Evolutionary conservation across 108 stramenopile genomes (phyloP), one percentile per base, ranked within the genome.

Genomic region (Ochromonas danica): DNA sequence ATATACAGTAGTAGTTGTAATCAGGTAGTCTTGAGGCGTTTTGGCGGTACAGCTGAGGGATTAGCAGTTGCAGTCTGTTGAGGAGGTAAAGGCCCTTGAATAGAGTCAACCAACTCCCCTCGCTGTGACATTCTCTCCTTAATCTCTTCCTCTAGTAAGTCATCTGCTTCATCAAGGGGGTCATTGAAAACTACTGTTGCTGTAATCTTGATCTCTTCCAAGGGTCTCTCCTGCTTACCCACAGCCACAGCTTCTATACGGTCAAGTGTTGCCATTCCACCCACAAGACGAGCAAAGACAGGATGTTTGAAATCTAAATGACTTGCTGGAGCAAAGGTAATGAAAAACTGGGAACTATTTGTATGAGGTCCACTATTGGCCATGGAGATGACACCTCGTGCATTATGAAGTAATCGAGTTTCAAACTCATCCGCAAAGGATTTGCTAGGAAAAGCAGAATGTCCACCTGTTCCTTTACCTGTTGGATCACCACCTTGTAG

Each of bases 261-360:
- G 80, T 94, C 91, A 62, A 98, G 85, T 14, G 94, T 90, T 27
- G 88, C 91, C 40, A 90, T 40, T 31, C 97, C 98, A 39, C 94
- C 84, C 1, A 96, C 88, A 0, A 99, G 93, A 63, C 85, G 80
- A 1, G 95, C 98, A 88, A 99, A 98, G 0, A 98, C 92, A 17
- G 89, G 88, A 86, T 99, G 98, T 84, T 97, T 97, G 22, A 90
- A 88, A 84, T 99, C 95, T 63, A 99, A 88, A 86, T 98, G 96
- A 17, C 85, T 79, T 71, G 90, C 90, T 14, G 89, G 80, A 61
- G 87, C 87, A 81, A 92, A 94, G 0, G 96, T 98, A 36, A 99
- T 87, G 86, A 95, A 99, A 81, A 99, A 99, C 88, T 99, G 99
- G 71, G 79, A 81, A 0, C 84, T 79, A 80, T 95, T 96, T 14